phyloP scores from a whole-genome alignment of 1,284 basidiomycete species.

The Marasmius tenuissimus region DNA sequence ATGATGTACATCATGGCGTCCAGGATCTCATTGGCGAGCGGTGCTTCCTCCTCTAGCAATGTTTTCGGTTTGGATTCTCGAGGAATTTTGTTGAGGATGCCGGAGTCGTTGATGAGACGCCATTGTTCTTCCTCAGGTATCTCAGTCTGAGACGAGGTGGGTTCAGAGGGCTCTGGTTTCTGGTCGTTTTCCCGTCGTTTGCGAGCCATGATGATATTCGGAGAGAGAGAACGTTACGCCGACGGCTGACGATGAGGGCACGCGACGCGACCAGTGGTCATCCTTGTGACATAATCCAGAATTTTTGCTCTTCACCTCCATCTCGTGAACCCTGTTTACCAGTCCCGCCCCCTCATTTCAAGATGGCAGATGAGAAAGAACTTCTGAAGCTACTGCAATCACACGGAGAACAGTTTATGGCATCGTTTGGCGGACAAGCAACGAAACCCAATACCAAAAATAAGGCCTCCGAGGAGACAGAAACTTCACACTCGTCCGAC shows the following conservation, averaged over 20 bases:
- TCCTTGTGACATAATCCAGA: no score
- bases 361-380: constrained; percentile 27
- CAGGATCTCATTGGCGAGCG: constrained; percentile 70
- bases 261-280: no score
- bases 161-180: constrained; percentile 17
- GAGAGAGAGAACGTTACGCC: not conserved
- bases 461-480: constrained; percentile 24
- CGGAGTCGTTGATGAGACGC: constrained; percentile 69
- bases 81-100: constrained; percentile 53
- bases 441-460: constrained; percentile 17
- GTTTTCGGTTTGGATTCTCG: constrained; percentile 13
- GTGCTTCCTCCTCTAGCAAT: constrained; percentile 33
- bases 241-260: no score
- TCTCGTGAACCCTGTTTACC: not conserved
- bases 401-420: constrained; percentile 64
- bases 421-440: constrained; percentile 42
- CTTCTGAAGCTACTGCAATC: constrained; percentile 60
- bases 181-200: constrained; percentile 31
- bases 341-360: not conserved
- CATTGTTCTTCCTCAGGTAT: constrained; percentile 76
- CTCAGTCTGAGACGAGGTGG: constrained; percentile 31
- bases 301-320: not conserved
- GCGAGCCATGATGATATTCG: constrained; percentile 32
- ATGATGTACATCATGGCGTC: constrained; percentile 60
- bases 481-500: constrained; percentile 26